Base-by-base conservation (phyloP, 169 alveolate genomes). In the Babesia bigemina region DNA sequence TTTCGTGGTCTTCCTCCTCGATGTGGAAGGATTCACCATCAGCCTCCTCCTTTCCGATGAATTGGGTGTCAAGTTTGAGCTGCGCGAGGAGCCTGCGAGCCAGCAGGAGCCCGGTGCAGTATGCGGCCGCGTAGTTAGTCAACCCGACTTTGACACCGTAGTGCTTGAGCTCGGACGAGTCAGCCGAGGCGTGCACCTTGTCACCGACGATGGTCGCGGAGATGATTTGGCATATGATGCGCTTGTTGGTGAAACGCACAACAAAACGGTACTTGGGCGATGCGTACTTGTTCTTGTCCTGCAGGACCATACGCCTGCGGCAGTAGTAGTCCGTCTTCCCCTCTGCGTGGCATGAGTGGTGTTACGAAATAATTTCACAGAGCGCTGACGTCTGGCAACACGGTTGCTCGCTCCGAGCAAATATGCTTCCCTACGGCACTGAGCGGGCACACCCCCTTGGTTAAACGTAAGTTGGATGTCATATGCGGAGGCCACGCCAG, bases 251-350 rank as follows among this genome's bases (percentile, higher is more conserved):
- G 92, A 93, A 91, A 81, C 99, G 94, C 57, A 97, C 99, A 14
- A 98, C 99, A 73, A 98, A 93, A 82, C 99, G 97, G 93, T 98
- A 96, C 94, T 98, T 98, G 71, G 98, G 99, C 50, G 99, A 93
- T 91, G 98, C 98, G 95, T 98, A 98, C 94, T 98, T 98, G 92
- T 96, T 96, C 94, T 98, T 98, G 94, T 97, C 99, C 94, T 98
- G 99, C 57, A 92, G 91, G 70, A 97, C 96, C 93, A 98, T 87
- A 69, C 98, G 94, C 76, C 98, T 94, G 85, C 99, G 96, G 71
- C 99, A 99, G 79, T 95, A 94, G 94, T 98, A 98, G 90, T 98
- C 99, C 29, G 99, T 98, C 96, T 97, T 97, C 52, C 99, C 99
- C 97, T 97, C 99, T 94, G 91, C 28, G n/a, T 19, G 63, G 13